Evolutionary conservation across 305 asterid species (phyloP).

Genomic region (Fraxinus floribunda): DNA sequence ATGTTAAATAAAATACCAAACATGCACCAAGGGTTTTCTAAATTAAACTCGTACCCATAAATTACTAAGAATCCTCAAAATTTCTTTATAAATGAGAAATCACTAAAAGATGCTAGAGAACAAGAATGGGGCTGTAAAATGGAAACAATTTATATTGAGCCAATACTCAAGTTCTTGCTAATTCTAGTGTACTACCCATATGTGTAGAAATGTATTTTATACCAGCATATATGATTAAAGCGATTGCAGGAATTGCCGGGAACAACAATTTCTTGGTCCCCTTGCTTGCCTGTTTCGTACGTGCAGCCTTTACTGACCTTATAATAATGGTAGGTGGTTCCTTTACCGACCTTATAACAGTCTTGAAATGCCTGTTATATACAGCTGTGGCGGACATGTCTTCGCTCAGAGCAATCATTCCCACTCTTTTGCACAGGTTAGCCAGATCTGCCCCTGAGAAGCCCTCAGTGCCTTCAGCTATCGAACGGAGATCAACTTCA

Average conservation of each 20-base stretch:
- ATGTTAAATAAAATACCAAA: not conserved
- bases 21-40: not conserved
- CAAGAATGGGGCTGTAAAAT: no score
- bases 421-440: constrained; percentile 84
- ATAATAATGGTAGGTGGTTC: constrained; percentile 27
- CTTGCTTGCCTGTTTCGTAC: constrained; percentile 13
- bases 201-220: constrained; percentile 29
- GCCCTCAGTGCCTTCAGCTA: constrained; percentile 71
- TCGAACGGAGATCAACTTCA: constrained; percentile 59
- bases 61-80: not conserved
- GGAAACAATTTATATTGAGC: no score
- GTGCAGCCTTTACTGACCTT: not conserved
- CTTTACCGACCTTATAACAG: constrained; percentile 51
- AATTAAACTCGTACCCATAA: not conserved
- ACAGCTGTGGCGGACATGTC: constrained; percentile 68
- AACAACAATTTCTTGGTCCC: constrained; percentile 28
- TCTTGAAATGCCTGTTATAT: constrained; percentile 64
- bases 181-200: constrained; percentile 21
- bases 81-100: not conserved
- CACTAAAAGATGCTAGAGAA: not conserved
- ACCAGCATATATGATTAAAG: constrained; percentile 31
- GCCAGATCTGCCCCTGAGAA: constrained; percentile 92
- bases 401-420: constrained; percentile 80
- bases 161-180: constrained; percentile 40
- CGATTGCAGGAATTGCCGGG: constrained; percentile 37